Evolutionary conservation across 371 early-diverging fungal species (phyloP), one percentile per base, ranked within the genome.

Genomic region (Mortierella sp.): DNA sequence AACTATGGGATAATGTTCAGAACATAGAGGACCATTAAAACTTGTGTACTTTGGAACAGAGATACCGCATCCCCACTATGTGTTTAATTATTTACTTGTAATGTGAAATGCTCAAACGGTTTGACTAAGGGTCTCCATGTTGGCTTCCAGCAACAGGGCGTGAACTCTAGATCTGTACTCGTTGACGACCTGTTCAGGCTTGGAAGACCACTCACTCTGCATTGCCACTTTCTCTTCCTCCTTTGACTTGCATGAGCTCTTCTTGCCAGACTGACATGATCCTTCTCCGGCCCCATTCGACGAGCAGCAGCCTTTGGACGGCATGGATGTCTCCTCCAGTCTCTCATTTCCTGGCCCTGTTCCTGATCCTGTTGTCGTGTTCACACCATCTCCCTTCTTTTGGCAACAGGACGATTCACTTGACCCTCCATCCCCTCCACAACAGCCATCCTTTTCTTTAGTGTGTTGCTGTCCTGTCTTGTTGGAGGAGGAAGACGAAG

Each of bases 181-280:
- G 44, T 13, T 52, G 48, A 85, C 38, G 11, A 85, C 77, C 48
- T 75, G 79, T 7, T 85, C 82, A 47, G 85, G 85, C 16, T 60
- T 75, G n/a, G 81, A 78, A 14, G 77, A 73, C 60, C 75, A 63
- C 44, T 55, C 68, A 21, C 65, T 55, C 50, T 26, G 26, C 50
- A 68, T 72, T 45, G n/a, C 71, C 2, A 14, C 38, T 3, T 52
- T 45, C 54, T 45, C 65, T 24, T 42, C 57, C 13, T 47, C 54
- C 31, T 14, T 42, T 44, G 45, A 48, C 11, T 45, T 21, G 42
- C 50, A 58, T 19, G 68, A 68, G 42, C 10, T 68, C 38, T 21
- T 57, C 26, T 74, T 38, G 19, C 44, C 58, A 16, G 76, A 74
- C 14, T 10, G 47, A 57, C 74, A 80, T 21, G 75, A 50, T 13